A percentile compares a stretch with the other conserved stretches of the same genome.
Conservation (phyloP, 139 green algal species). For the Klebsormidium nitens region DNA sequence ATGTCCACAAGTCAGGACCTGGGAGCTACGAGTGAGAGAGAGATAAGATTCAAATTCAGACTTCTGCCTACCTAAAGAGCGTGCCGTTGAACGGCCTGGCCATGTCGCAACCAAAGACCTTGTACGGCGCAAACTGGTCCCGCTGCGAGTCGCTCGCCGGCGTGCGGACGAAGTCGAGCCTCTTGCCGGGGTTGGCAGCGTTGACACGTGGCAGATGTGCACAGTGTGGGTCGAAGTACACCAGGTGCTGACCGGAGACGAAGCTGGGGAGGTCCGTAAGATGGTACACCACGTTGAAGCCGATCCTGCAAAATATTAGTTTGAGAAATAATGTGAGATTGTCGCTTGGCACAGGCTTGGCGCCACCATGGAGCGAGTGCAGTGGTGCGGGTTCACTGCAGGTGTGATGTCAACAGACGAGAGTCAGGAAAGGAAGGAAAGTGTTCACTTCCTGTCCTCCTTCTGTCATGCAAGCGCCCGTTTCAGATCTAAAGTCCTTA, state of each 20-base stretch:
- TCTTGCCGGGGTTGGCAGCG: conserved; percentile 57
- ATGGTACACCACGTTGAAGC: conserved; percentile 72
- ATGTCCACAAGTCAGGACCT: too few species aligned
- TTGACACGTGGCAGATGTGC: conserved; percentile 23
- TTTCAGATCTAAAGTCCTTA: too few species aligned
- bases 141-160: conserved; percentile 14
- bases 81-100: conserved; percentile 50
- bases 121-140: conserved; percentile 53
- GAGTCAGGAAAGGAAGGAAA: too few species aligned
- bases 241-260: conserved; percentile 51
- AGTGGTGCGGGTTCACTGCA: too few species aligned
- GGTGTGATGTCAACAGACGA: too few species aligned
- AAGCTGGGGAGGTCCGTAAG: conserved; percentile 70
- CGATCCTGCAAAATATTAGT: conserved; percentile 53
- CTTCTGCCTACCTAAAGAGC: too few species aligned
- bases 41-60: too few species aligned
- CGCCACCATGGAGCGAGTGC: too few species aligned
- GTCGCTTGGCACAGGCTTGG: background rate
- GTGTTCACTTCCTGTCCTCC: too few species aligned
- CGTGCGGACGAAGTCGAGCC: conserved; percentile 59
- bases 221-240: conserved; percentile 73
- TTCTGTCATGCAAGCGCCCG: too few species aligned
- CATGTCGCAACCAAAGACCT: conserved; percentile 48
- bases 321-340: background rate
- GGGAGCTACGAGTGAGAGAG: too few species aligned